Conservation (phyloP, 2,329 filamentous ascomycete species). For the Colletotrichum limetticola region DNA sequence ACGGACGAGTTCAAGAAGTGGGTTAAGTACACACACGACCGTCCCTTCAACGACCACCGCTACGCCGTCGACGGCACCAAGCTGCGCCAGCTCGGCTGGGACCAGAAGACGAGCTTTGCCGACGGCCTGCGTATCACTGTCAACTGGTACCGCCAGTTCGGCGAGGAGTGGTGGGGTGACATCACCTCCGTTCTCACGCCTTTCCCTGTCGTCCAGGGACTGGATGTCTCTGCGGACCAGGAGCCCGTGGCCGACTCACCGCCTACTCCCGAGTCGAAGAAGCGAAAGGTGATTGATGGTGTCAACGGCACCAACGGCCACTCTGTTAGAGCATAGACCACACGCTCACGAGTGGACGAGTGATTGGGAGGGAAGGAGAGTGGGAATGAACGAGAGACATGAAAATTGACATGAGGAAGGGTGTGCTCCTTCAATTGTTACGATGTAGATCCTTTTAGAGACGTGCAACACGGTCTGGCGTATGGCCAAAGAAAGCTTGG, state of each 20-base stretch:
- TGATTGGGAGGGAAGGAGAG: neutral
- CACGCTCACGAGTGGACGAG: neutral
- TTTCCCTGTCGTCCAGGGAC: conserved; percentile 69
- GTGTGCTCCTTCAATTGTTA: neutral
- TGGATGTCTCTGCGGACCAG: conserved; percentile 64
- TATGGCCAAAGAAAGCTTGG: conserved; percentile 1
- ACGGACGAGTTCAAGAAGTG: conserved; percentile 68
- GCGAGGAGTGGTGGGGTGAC: conserved; percentile 78
- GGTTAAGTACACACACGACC: conserved; percentile 80
- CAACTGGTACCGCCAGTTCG: conserved; percentile 75
- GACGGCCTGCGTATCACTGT: conserved; percentile 73
- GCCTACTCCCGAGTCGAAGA: conserved; percentile 39
- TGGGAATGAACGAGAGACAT: neutral
- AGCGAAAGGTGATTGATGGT: conserved; percentile 35
- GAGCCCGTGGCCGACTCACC: conserved; percentile 49
- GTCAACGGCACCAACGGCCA: conserved; percentile 30
- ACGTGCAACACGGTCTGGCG: conserved; percentile 2
- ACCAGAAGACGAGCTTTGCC: conserved; percentile 72
- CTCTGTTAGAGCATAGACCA: conserved; percentile 2
- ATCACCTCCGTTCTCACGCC: conserved; percentile 76
- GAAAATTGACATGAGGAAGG: neutral
- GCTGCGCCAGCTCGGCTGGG: conserved; percentile 74
- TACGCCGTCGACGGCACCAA: conserved; percentile 79
- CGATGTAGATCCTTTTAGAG: conserved; percentile 8
- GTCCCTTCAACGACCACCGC: conserved; percentile 81